Evolutionary conservation across 331 rosid species (phyloP).

Genomic region (Ulmus americana): DNA sequence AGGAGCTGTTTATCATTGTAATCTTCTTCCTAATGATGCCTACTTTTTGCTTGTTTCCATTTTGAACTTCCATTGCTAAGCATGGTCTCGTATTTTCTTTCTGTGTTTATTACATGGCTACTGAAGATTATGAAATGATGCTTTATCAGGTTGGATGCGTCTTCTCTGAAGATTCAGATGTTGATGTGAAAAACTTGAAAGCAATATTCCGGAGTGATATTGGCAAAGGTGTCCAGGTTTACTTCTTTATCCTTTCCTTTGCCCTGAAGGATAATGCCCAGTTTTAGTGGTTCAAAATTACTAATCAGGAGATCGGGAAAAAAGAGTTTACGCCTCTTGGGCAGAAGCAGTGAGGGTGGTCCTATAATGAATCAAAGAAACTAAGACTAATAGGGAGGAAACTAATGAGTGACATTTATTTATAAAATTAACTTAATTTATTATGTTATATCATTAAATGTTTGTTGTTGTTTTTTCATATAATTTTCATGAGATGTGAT

Average conservation of each 20-base stretch:
- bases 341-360: conserved; percentile 8
- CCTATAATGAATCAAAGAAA: neutral
- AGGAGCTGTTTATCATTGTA: neutral
- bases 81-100: conserved; percentile 11
- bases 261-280: conserved; percentile 1
- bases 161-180: conserved; percentile 41
- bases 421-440: conserved; percentile 3
- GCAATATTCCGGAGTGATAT: conserved; percentile 35
- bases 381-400: conserved; percentile 7
- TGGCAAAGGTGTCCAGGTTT: conserved; percentile 57
- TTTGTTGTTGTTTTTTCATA: conserved; percentile 13
- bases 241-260: conserved; percentile 3
- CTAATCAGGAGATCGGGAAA: neutral
- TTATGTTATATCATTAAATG: conserved; percentile 1
- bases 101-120: conserved; percentile 4
- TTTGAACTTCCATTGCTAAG: neutral
- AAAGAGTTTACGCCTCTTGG: neutral
- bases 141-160: conserved; percentile 65
- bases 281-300: conserved; percentile 6
- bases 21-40: neutral
- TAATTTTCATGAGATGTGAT: conserved; percentile 23
- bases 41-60: neutral
- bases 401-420: conserved; percentile 19
- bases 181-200: conserved; percentile 45
- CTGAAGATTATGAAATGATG: conserved; percentile 5